Evolutionary conservation across 148 eudicot species (phyloP).

Genomic region (Arctostaphylos glauca): DNA sequence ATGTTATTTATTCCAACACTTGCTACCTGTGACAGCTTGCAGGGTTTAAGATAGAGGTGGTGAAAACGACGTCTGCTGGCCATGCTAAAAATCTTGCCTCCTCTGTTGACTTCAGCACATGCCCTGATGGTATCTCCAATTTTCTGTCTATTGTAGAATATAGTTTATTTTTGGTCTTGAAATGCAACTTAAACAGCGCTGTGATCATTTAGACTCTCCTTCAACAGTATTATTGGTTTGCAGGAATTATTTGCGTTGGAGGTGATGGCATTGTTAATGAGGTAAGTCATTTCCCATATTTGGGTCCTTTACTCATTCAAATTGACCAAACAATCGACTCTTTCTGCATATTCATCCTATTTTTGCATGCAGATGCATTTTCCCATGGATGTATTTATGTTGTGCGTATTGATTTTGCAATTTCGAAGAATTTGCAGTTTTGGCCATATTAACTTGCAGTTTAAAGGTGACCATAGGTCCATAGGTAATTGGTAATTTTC

Average conservation of each 20-base stretch:
- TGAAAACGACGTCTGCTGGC: slow-evolving; percentile 89
- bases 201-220: background rate
- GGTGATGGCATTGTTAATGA: slow-evolving; percentile 99
- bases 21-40: slow-evolving; percentile 72
- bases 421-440: background rate
- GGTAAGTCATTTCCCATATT: slow-evolving; percentile 37
- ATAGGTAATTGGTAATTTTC: background rate
- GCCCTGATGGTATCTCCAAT: slow-evolving; percentile 79
- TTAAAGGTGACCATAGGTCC: background rate
- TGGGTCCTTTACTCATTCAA: background rate
- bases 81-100: slow-evolving; percentile 91
- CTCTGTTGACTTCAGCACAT: slow-evolving; percentile 85
- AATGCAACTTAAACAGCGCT: slow-evolving; percentile 11
- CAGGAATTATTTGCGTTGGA: slow-evolving; percentile 94
- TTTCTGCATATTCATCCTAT: background rate
- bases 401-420: background rate
- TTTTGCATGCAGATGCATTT: background rate
- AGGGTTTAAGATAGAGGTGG: slow-evolving; percentile 92
- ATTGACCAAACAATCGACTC: background rate
- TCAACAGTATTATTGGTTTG: slow-evolving; percentile 12
- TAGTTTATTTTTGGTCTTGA: background rate
- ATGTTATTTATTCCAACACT: slow-evolving; percentile 22
- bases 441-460: background rate
- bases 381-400: background rate
- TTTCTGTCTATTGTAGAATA: slow-evolving; percentile 2